Evolutionary conservation across 2,329 filamentous ascomycete genomes (phyloP).

Genomic region (Thielaviopsis populi): DNA sequence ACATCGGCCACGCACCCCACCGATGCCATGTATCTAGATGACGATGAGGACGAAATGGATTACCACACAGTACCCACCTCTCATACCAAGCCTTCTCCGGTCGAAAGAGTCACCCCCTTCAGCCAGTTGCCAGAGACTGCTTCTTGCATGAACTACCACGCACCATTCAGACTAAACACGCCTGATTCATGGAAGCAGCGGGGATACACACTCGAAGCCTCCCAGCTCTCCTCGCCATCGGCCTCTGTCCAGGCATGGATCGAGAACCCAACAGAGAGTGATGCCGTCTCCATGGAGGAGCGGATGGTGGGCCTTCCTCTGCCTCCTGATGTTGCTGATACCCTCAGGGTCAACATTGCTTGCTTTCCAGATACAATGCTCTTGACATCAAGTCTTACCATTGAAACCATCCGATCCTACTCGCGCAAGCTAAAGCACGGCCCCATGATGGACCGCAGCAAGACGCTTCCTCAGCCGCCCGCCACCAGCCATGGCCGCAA

Average conservation of each 20-base stretch:
- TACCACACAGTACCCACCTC: constrained; percentile 1
- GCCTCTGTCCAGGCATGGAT: constrained; percentile 27
- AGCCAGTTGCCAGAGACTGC: neutral
- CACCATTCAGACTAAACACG: neutral
- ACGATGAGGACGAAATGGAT: constrained; percentile 2
- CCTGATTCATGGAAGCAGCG: constrained; percentile 14
- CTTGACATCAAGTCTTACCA: constrained; percentile 37
- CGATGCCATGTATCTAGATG: constrained; percentile 3
- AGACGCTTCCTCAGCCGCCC: neutral
- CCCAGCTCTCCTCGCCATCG: constrained; percentile 21
- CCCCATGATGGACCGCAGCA: neutral
- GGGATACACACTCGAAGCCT: neutral
- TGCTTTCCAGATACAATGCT: constrained; percentile 48
- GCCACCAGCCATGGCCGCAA: constrained; percentile 2
- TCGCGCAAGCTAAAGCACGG: constrained; percentile 37
- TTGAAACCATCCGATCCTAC: constrained; percentile 43
- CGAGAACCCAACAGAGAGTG: neutral
- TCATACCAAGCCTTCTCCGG: neutral
- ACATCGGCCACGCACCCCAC: neutral
- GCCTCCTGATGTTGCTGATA: constrained; percentile 39
- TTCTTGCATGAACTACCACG: neutral
- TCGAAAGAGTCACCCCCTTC: neutral
- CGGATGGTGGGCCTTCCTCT: constrained; percentile 29
- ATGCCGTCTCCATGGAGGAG: neutral
- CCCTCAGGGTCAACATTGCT: constrained; percentile 36